Percentiles rank a stretch among this genome's conserved stretches.
These are phyloP conservation scores for Thielaviopsis musarum DNA, from an alignment of 2,329 filamentous ascomycete genomes.

Conservation along the genomic window DNA sequence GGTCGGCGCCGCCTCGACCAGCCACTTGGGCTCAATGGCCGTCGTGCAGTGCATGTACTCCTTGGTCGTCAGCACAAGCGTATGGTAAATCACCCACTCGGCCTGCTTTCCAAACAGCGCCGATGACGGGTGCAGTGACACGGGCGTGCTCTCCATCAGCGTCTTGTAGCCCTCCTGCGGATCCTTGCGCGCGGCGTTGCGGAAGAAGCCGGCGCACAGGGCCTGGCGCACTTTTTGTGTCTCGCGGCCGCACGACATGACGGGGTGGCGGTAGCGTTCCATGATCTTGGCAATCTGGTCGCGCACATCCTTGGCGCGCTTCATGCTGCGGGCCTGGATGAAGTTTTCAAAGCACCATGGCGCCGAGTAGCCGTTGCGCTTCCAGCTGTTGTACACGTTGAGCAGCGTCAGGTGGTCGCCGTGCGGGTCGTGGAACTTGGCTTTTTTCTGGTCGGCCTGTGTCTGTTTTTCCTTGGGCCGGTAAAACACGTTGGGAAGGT, in stretches of 20 bases:
- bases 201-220: slow-evolving; percentile 86
- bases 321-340: slow-evolving; percentile 81
- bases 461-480: slow-evolving; percentile 93
- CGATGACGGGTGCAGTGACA: slow-evolving; percentile 84
- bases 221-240: slow-evolving; percentile 79
- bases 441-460: slow-evolving; percentile 92
- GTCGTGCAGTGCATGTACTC: slow-evolving; percentile 98
- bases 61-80: slow-evolving; percentile 79
- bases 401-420: slow-evolving; percentile 89
- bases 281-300: slow-evolving; percentile 89
- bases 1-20: slow-evolving; percentile 92
- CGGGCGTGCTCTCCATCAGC: slow-evolving; percentile 81
- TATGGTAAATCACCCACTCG: slow-evolving; percentile 91
- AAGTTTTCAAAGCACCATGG: slow-evolving; percentile 98
- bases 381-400: slow-evolving; percentile 98
- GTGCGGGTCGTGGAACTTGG: slow-evolving; percentile 89
- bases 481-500: slow-evolving; percentile 75
- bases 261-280: slow-evolving; percentile 68
- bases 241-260: slow-evolving; percentile 73
- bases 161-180: slow-evolving; percentile 97
- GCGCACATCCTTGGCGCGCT: slow-evolving; percentile 77
- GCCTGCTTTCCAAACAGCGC: slow-evolving; percentile 90
- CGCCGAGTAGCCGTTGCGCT: slow-evolving; percentile 60
- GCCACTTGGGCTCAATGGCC: slow-evolving; percentile 80
- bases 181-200: slow-evolving; percentile 86